A percentile compares a stretch with the other conserved stretches of the same genome.
These are phyloP conservation scores for Pseudisothecium myosuroides DNA, from an alignment of 225 moss, liverwort and hornwort genomes.

Conservation along the genomic window DNA sequence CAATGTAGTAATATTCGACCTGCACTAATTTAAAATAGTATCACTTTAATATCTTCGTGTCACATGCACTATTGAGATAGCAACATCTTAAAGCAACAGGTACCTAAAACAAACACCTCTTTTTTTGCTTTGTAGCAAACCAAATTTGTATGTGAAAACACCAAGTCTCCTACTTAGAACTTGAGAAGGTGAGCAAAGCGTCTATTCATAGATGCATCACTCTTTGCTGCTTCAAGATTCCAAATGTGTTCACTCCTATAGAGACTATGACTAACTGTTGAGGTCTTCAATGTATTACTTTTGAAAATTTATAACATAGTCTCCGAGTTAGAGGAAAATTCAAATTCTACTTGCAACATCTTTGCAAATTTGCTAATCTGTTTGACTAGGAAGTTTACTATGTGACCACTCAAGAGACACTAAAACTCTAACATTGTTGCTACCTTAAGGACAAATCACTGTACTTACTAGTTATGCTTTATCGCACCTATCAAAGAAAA, in stretches of 20 bases:
- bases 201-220: not conserved
- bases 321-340: fast-evolving
- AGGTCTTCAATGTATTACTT: not conserved
- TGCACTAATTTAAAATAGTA: not conserved
- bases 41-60: not conserved
- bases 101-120: not conserved
- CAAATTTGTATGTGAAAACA: not conserved
- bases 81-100: fast-evolving
- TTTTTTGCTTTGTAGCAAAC: not conserved
- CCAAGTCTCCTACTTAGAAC: not conserved
- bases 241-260: not conserved
- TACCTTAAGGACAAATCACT: not conserved
- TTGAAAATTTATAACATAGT: not conserved
- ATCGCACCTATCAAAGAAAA: not conserved
- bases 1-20: not conserved
- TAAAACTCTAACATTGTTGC: not conserved
- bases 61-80: not conserved
- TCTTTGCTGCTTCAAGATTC: not conserved
- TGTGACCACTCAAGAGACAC: not conserved
- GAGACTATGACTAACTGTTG: not conserved
- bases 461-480: not conserved
- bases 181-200: not conserved
- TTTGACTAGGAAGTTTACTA: fast-evolving
- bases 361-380: not conserved
- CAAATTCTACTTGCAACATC: not conserved